A percentile compares a stretch with the other conserved stretches of the same genome.
phyloP scores from a whole-genome alignment of 495 filamentous ascomycete genomes.

The Bathelium albidoporum region DNA sequence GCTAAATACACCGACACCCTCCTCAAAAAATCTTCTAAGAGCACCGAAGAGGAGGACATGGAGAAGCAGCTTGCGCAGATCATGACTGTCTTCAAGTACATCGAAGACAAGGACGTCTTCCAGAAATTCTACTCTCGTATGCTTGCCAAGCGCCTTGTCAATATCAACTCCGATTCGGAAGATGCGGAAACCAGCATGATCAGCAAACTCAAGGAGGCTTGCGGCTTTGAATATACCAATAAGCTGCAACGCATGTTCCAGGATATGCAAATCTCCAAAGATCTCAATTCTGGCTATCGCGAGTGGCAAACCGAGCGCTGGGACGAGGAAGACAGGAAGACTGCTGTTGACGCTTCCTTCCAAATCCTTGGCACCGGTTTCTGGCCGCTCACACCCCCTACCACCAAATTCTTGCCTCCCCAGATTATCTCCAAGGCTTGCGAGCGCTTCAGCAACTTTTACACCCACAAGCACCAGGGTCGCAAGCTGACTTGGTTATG shows the following conservation, averaged over 20 bases:
- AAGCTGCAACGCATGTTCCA: constrained; percentile 99
- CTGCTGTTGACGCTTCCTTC: constrained; percentile 64
- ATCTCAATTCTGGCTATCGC: constrained; percentile 80
- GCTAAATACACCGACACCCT: constrained; percentile 94
- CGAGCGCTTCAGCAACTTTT: constrained; percentile 82
- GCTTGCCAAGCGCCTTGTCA: constrained; percentile 88
- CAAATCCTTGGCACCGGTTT: constrained; percentile 92
- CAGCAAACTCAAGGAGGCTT: constrained; percentile 96
- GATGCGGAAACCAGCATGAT: constrained; percentile 99
- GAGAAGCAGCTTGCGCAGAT: constrained; percentile 87
- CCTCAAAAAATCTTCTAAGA: constrained; percentile 75
- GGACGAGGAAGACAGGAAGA: constrained; percentile 51
- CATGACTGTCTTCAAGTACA: constrained; percentile 99
- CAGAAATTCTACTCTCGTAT: constrained; percentile 98
- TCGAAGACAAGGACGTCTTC: constrained; percentile 99
- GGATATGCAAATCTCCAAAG: constrained; percentile 97
- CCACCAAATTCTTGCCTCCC: constrained; percentile 76
- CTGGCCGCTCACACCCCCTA: constrained; percentile 84
- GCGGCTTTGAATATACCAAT: constrained; percentile 98
- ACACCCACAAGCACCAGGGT: constrained; percentile 89
- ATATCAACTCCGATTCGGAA: constrained; percentile 86
- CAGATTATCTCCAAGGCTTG: constrained; percentile 74
- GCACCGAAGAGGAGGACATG: constrained; percentile 84
- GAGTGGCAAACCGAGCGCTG: constrained; percentile 53
- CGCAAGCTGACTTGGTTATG: constrained; percentile 96